Conservation (phyloP, 371 early-diverging fungal species). For the Conidiobolus incongruus region DNA sequence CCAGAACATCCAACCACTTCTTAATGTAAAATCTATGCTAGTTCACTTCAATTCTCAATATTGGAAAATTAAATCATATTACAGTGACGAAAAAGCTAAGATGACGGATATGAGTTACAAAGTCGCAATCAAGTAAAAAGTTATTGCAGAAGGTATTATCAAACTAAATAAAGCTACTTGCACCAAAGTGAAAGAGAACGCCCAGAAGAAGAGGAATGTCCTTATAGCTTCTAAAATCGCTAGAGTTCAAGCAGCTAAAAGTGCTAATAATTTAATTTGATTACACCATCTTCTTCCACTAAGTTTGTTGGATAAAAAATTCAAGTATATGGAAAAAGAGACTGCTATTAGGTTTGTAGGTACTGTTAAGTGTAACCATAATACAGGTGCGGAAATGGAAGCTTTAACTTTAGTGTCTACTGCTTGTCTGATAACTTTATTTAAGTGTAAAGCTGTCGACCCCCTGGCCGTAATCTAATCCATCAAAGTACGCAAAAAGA, state of each 20-base stretch:
- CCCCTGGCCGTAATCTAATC: conserved; percentile 17
- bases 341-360: conserved; percentile 10
- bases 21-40: too few relatives aligned
- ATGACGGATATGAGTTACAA: conserved; percentile 74
- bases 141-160: conserved; percentile 31
- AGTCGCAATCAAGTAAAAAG: conserved; percentile 38
- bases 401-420: conserved; percentile 64
- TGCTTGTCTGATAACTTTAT: conserved; percentile 19
- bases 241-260: conserved; percentile 79
- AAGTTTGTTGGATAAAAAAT: conserved; percentile 34
- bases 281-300: conserved; percentile 67
- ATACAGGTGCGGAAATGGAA: conserved; percentile 90
- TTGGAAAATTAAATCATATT: conserved; percentile 64
- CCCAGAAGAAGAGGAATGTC: conserved; percentile 63
- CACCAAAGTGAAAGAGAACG: conserved; percentile 28
- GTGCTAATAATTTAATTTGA: conserved; percentile 57
- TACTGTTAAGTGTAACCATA: conserved; percentile 43
- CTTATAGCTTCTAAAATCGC: conserved; percentile 71
- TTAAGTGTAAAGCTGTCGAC: conserved; percentile 19
- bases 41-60: too few relatives aligned
- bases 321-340: conserved; percentile 19
- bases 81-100: conserved; percentile 37
- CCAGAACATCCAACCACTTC: too few relatives aligned
- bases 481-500: conserved; percentile 41
- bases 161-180: conserved; percentile 18